phyloP scores from a whole-genome alignment of 2,329 filamentous ascomycete genomes.

The Massarina eburnea region DNA sequence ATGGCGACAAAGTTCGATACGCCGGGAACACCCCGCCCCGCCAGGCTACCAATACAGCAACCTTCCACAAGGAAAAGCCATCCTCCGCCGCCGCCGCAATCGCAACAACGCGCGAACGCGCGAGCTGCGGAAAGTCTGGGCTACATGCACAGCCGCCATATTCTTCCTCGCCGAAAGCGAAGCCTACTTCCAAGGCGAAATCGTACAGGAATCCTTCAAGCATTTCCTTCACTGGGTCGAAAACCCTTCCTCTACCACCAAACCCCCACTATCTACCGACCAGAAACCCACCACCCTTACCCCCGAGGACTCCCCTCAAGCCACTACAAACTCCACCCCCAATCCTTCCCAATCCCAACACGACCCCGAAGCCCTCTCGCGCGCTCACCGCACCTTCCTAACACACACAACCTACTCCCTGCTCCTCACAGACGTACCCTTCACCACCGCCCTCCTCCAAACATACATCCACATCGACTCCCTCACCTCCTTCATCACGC shows the following conservation, averaged over 20 bases:
- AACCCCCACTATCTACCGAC: not conserved
- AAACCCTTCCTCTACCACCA: slow-evolving; percentile 7
- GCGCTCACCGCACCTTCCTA: slow-evolving; percentile 78
- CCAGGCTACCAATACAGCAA: slow-evolving; percentile 65
- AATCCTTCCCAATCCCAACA: slow-evolving; percentile 48
- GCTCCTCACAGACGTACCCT: slow-evolving; percentile 64
- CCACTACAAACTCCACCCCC: not conserved
- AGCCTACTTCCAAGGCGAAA: slow-evolving; percentile 85
- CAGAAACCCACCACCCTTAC: not conserved
- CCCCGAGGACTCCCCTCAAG: not conserved
- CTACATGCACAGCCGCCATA: slow-evolving; percentile 80
- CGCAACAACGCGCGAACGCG: slow-evolving; percentile 65
- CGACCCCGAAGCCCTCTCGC: slow-evolving; percentile 82
- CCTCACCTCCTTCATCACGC: slow-evolving; percentile 73
- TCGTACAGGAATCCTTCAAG: slow-evolving; percentile 78
- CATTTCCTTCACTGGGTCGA: slow-evolving; percentile 77
- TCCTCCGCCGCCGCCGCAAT: slow-evolving; percentile 63
- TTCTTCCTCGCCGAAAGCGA: slow-evolving; percentile 89
- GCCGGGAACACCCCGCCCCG: slow-evolving; percentile 75
- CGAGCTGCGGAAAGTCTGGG: slow-evolving; percentile 83
- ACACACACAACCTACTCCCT: slow-evolving; percentile 66
- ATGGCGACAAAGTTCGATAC: slow-evolving; percentile 81
- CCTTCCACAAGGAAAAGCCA: slow-evolving; percentile 60
- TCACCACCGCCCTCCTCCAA: slow-evolving; percentile 66
- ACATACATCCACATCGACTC: slow-evolving; percentile 77